phyloP scores from a whole-genome alignment of 768 basidiomycete species.

The Termitomyces sp. region DNA sequence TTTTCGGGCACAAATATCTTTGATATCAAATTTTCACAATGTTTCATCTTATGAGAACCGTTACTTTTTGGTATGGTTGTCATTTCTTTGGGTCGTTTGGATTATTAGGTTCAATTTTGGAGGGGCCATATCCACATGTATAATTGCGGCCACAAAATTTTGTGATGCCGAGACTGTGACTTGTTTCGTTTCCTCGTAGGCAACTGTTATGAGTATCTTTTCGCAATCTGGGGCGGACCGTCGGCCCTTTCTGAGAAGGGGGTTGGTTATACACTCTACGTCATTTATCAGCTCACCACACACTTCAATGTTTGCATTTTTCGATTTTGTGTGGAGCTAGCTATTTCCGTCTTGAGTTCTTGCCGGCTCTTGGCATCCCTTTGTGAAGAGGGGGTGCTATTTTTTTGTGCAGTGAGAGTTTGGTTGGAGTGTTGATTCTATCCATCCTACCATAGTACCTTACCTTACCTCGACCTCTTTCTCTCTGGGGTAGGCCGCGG shows the following conservation, averaged over 20 bases:
- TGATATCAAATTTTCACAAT: not conserved
- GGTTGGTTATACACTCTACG: not conserved
- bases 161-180: not conserved
- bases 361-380: too few species aligned
- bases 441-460: too few species aligned
- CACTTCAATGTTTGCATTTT: not conserved
- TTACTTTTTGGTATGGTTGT: too few species aligned
- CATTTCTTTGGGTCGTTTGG: not conserved
- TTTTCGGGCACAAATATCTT: not conserved
- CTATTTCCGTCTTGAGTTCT: too few species aligned
- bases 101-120: not conserved
- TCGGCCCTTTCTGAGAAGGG: not conserved
- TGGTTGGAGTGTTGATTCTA: too few species aligned
- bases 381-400: too few species aligned
- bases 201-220: not conserved
- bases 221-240: not conserved
- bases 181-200: not conserved
- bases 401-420: too few species aligned
- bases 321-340: too few species aligned
- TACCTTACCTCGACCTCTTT: too few species aligned
- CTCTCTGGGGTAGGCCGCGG: too few species aligned
- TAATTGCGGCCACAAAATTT: too few species aligned
- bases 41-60: not conserved
- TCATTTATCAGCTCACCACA: not conserved
- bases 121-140: not conserved